These are phyloP conservation scores for Akanthomyces dipterigenus DNA, from an alignment of 2,329 filamentous ascomycete genomes.

Conservation along the genomic window DNA sequence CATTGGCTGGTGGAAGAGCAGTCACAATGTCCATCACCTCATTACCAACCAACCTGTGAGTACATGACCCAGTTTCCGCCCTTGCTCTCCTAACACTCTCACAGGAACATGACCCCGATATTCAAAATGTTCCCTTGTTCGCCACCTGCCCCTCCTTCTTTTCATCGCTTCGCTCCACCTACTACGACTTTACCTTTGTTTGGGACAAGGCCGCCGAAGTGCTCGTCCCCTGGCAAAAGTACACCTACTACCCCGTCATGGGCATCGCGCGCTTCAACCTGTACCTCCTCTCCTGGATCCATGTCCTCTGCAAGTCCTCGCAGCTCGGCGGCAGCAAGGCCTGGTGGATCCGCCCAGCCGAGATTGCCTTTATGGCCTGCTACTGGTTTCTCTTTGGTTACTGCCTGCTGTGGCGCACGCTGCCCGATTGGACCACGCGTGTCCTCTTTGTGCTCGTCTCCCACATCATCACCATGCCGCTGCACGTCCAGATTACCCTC, in stretches of 20 bases:
- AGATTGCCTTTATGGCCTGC: constrained; percentile 54
- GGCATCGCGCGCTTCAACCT: constrained; percentile 65
- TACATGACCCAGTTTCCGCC: background rate
- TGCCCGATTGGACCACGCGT: constrained; percentile 52
- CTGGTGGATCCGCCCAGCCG: constrained; percentile 61
- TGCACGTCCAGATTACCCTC: constrained; percentile 67
- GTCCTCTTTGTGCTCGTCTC: constrained; percentile 57
- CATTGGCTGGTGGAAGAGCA: constrained; percentile 64
- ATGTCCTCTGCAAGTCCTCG: constrained; percentile 52
- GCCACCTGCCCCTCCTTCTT: constrained; percentile 61
- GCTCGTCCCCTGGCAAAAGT: constrained; percentile 54
- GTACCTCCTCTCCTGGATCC: constrained; percentile 60
- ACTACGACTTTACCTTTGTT: constrained; percentile 58
- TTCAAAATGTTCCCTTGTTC: constrained; percentile 63
- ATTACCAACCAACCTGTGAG: constrained; percentile 54
- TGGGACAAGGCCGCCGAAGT: constrained; percentile 57
- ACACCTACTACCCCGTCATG: constrained; percentile 64
- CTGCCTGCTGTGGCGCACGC: constrained; percentile 50
- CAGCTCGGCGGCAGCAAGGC: constrained; percentile 50
- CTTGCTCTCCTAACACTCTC: constrained; percentile 13
- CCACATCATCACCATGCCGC: constrained; percentile 59
- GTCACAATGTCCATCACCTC: constrained; percentile 62
- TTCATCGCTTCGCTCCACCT: constrained; percentile 54
- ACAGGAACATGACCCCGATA: constrained; percentile 52
- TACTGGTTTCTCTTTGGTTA: constrained; percentile 67